Conservation (phyloP, 2,329 filamentous ascomycete species). For the Pseudogymnoascus sp. region DNA sequence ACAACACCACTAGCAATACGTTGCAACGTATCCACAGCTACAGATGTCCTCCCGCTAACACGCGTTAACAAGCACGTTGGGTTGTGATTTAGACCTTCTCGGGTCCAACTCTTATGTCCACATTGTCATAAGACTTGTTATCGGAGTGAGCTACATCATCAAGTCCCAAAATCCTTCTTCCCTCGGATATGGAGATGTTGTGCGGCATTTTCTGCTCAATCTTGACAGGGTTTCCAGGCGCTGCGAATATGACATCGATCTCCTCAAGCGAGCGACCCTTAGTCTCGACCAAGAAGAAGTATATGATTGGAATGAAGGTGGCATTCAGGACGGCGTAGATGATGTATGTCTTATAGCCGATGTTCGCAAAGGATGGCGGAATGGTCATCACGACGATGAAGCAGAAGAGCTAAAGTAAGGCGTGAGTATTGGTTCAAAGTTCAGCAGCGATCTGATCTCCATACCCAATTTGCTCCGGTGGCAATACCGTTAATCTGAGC, state of each 20-base stretch:
- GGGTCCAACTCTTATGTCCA: too few species aligned
- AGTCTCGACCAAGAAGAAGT: slow-evolving; percentile 58
- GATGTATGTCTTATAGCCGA: slow-evolving; percentile 29
- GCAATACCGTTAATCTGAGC: slow-evolving; percentile 48
- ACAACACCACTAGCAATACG: too few species aligned
- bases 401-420: slow-evolving; percentile 1
- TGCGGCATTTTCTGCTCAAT: slow-evolving; percentile 48
- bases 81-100: too few species aligned
- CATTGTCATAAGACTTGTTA: too few species aligned
- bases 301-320: slow-evolving; percentile 42
- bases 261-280: slow-evolving; percentile 56
- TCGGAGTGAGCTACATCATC: neutral
- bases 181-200: slow-evolving; percentile 14
- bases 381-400: slow-evolving; percentile 19
- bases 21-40: too few species aligned
- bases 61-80: too few species aligned
- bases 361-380: slow-evolving; percentile 25
- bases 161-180: slow-evolving; percentile 2
- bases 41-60: too few species aligned
- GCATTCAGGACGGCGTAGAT: slow-evolving; percentile 24
- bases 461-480: slow-evolving; percentile 22
- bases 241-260: slow-evolving; percentile 37
- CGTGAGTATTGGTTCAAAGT: too few species aligned
- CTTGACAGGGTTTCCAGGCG: slow-evolving; percentile 48
- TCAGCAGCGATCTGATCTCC: too few species aligned